Base-by-base conservation (phyloP, 176 grass and related monocot genomes). In the Eleusine indica region DNA sequence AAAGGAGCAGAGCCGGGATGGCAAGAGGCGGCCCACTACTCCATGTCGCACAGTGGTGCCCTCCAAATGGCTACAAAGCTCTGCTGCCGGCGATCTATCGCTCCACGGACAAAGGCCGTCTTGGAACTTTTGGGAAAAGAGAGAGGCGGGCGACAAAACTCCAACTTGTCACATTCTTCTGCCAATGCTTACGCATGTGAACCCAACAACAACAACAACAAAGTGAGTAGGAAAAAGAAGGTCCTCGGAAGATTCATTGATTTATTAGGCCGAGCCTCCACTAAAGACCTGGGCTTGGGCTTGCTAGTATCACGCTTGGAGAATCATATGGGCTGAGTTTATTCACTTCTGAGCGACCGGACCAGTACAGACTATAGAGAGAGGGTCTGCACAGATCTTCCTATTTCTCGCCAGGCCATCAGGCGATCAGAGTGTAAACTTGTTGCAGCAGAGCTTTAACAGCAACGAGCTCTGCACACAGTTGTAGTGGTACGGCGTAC, bases 11-110 rank as follows among this genome's bases (percentile, higher is more conserved):
- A 10, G 11, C 35, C 35, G 13, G 25, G 41, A 49, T n/a, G 40
- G 54, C 15, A 48, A 22, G 56, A 82, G 80, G 69, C 41, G 56
- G 0, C 70, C 81, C 81, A 74, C 81, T 74, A 40, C 57, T 16
- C 6, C 11, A 49, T 72, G 70, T 49, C 29, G 22, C 10, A 19
- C 57, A 14, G 67, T 22, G 41, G 77, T 68, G 77, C 18, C 32
- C 17, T 52, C 47, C 64, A 68, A 80, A 53, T 68, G 77, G 43
- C 77, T 38, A 49, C 70, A 53, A 35, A 35, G 47, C 18, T 73
- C 3, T 30, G 42, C 12, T 25, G 69, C 41, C 69, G 38, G 21
- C 38, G 21, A 1, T 47, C 68, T 16, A 52, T 52, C 15, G 47
- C 22, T 30, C 4, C 22, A 43, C 15, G 70, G 43, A 12, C 25